Base-by-base conservation (phyloP, 305 asterid species). In the Ruellia speciosa region DNA sequence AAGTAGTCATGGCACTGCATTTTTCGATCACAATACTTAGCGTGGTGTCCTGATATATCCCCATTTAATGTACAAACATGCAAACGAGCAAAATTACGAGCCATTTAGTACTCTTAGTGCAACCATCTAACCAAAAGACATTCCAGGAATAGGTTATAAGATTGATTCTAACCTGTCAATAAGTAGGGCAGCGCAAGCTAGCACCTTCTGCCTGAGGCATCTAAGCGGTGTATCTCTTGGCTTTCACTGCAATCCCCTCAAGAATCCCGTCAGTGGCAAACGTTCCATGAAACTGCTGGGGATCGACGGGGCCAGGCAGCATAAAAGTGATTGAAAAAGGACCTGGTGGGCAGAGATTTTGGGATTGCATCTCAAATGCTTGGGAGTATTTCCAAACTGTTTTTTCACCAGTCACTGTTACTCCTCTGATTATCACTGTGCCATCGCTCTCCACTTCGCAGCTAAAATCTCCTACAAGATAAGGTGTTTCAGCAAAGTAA, bases 221-320 rank as follows among this genome's bases (percentile, higher is more conserved):
- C 52, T 47, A 47, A 47, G 19, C 14, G 5, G 19, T 14, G 9
- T 14, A 14, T n/a, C 18, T 28, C 51, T 54, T 71, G 14, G 65
- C 66, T 67, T 86, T 89, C 66, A 77, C 56, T 47, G 82, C 85
- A 14, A 89, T 69, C 37, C 92, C 97, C 66, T 86, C 95, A 18
- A 86, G 80, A 67, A 89, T 84, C 14, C 86, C 97, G 62, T 89
- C 94, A 14, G 80, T 76, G 39, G 82, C 82, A 60, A 89, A 89
- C 49, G 73, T 84, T 60, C 95, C 95, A 45, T 75, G 85, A 63
- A 86, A 79, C 19, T 75, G 75, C 57, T 59, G 79, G 66, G 89
- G 94, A 64, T 84, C 82, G 45, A 89, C 94, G 19, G 88, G 90
- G 17, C 97, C 97, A 0, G 97, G 95, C 18, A 87, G 76, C 71